phyloP scores from a whole-genome alignment of 306 rosid genomes.

The Lagenaria siceraria region DNA sequence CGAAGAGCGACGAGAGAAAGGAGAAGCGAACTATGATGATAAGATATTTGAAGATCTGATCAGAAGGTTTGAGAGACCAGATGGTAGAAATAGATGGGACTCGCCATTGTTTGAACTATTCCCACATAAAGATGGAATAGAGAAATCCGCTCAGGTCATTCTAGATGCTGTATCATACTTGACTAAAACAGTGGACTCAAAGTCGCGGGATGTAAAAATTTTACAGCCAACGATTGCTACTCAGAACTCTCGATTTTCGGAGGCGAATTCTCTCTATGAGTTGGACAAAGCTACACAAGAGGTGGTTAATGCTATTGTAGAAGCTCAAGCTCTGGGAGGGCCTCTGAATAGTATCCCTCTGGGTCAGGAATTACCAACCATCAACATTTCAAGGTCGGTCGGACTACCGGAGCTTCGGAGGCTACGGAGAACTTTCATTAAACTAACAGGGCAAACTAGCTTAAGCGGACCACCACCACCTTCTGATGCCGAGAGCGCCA shows the following conservation, averaged over 20 bases:
- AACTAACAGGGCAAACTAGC: slow-evolving; percentile 86
- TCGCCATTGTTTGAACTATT: slow-evolving; percentile 78
- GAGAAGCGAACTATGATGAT: slow-evolving; percentile 46
- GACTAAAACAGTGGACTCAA: slow-evolving; percentile 64
- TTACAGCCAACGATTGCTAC: slow-evolving; percentile 93
- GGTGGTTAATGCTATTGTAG: slow-evolving; percentile 60
- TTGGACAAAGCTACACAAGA: slow-evolving; percentile 86
- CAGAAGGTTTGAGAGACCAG: slow-evolving; percentile 80
- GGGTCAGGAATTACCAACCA: slow-evolving; percentile 52
- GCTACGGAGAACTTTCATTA: slow-evolving; percentile 67
- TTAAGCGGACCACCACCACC: slow-evolving; percentile 87
- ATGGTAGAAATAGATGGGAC: slow-evolving; percentile 88
- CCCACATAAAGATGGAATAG: slow-evolving; percentile 54
- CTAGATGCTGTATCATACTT: slow-evolving; percentile 47
- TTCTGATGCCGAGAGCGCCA: slow-evolving; percentile 74
- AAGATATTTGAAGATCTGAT: slow-evolving; percentile 66
- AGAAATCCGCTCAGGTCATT: slow-evolving; percentile 45
- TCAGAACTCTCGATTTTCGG: slow-evolving; percentile 46
- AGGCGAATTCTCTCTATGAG: slow-evolving; percentile 76
- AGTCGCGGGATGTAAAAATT: slow-evolving; percentile 66
- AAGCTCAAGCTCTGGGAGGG: slow-evolving; percentile 85
- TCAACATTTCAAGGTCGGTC: slow-evolving; percentile 49
- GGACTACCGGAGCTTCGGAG: slow-evolving; percentile 86
- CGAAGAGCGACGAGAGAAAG: slow-evolving; percentile 56
- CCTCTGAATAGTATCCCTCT: slow-evolving; percentile 56